Conservation (phyloP, 75 land plant genomes). For the Selaginella tamariscina region DNA sequence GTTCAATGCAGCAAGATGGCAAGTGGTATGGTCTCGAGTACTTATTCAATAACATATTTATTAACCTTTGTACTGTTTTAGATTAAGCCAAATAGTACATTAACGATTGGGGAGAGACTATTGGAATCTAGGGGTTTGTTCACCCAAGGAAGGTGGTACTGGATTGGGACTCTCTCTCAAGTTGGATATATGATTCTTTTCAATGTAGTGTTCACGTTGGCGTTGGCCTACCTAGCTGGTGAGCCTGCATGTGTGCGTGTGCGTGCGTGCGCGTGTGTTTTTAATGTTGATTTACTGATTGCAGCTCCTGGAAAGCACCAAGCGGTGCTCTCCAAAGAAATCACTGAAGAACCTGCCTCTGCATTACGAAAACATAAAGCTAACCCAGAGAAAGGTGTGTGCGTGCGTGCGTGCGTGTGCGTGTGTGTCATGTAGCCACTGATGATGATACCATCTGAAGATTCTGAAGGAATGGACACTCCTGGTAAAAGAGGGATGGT, state of each 20-base stretch:
- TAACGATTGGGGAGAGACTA: neutral
- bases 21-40: no score
- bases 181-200: neutral
- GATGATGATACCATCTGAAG: neutral
- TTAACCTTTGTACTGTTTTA: no score
- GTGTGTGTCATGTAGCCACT: no score
- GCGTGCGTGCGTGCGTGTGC: no score
- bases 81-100: neutral
- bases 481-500: neutral
- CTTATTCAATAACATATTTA: no score
- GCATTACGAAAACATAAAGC: neutral
- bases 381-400: neutral
- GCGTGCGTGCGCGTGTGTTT: neutral
- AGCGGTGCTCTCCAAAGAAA: neutral
- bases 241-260: neutral
- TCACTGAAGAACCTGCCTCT: neutral
- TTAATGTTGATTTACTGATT: no score
- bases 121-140: constrained; percentile 2
- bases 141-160: neutral
- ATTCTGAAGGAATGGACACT: neutral
- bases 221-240: neutral
- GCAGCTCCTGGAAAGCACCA: constrained; percentile 6
- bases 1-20: constrained; percentile 6
- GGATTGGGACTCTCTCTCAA: constrained; percentile 1
- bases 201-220: constrained; percentile 7